Evolutionary conservation across 2,329 filamentous ascomycete genomes (phyloP).

Genomic region (Ceratocystis diversiconidia): DNA sequence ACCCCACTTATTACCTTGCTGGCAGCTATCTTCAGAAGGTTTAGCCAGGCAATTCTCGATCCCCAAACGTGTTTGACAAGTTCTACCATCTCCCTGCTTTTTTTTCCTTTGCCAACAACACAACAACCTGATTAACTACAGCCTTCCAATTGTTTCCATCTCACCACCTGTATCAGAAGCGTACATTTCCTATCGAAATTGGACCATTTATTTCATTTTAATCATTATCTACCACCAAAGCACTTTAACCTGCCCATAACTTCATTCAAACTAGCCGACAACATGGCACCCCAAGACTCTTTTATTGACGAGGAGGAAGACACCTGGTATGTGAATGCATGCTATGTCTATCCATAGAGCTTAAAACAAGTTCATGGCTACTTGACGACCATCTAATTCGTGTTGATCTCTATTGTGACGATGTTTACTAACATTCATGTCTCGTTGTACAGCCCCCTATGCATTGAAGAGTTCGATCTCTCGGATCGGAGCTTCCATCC

Average conservation of each 20-base stretch:
- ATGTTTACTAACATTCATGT: conserved; percentile 18
- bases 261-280: conserved; percentile 20
- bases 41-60: conserved; percentile 6
- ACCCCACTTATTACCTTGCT: neutral
- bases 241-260: conserved; percentile 18
- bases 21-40: neutral
- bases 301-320: conserved; percentile 62
- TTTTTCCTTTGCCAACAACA: conserved; percentile 3
- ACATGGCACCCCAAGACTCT: conserved; percentile 54
- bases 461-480: conserved; percentile 97
- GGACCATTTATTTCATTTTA: conserved; percentile 13
- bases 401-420: neutral
- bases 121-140: neutral
- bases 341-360: neutral
- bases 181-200: neutral
- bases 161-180: neutral
- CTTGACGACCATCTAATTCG: neutral
- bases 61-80: conserved; percentile 10
- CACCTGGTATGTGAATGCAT: conserved; percentile 41
- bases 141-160: conserved; percentile 8
- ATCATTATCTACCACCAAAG: conserved; percentile 18
- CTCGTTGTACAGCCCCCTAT: conserved; percentile 59
- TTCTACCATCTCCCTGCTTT: conserved; percentile 18
- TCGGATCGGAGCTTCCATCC: conserved; percentile 94
- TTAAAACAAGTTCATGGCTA: neutral